A percentile compares a stretch with the other conserved stretches of the same genome.
These are phyloP conservation scores for Sclerotiophoma versabilis DNA, from an alignment of 2,329 filamentous ascomycete species.

Conservation along the genomic window DNA sequence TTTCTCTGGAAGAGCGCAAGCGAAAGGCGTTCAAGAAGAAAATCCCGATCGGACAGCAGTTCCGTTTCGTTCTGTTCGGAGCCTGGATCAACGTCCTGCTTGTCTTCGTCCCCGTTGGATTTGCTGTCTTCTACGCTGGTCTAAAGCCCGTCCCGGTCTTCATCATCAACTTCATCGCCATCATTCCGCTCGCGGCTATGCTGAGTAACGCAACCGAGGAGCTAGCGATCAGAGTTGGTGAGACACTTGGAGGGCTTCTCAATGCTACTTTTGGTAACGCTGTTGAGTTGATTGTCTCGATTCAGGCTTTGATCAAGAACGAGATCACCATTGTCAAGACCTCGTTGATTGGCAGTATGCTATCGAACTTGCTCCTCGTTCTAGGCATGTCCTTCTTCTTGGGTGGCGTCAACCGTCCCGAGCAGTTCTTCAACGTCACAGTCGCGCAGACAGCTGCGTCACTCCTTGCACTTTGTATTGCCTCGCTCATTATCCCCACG, in stretches of 20 bases:
- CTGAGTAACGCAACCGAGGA: constrained; percentile 91
- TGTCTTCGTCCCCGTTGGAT: constrained; percentile 76
- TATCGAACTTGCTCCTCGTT: constrained; percentile 88
- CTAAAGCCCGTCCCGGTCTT: constrained; percentile 62
- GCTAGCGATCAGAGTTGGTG: constrained; percentile 77
- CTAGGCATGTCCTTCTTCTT: constrained; percentile 94
- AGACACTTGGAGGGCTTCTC: constrained; percentile 85
- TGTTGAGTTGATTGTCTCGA: constrained; percentile 86
- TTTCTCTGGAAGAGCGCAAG: constrained; percentile 42
- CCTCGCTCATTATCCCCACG: constrained; percentile 86
- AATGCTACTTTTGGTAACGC: constrained; percentile 94
- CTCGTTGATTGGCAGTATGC: constrained; percentile 87
- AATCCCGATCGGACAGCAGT: constrained; percentile 57
- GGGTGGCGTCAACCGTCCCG: constrained; percentile 76
- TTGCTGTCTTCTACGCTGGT: constrained; percentile 72
- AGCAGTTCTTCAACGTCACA: constrained; percentile 91
- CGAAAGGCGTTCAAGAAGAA: constrained; percentile 42
- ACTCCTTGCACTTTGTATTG: constrained; percentile 78
- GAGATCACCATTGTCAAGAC: constrained; percentile 90
- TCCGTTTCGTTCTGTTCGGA: constrained; percentile 76
- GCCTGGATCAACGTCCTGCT: constrained; percentile 89
- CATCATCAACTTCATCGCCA: constrained; percentile 91
- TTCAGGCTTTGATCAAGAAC: constrained; percentile 77
- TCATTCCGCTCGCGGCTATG: constrained; percentile 86
- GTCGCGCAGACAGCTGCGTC: constrained; percentile 90